A percentile compares a stretch with the other conserved stretches of the same genome.
Conservation (phyloP, 768 basidiomycete species). For the Auriscalpium vulgare region DNA sequence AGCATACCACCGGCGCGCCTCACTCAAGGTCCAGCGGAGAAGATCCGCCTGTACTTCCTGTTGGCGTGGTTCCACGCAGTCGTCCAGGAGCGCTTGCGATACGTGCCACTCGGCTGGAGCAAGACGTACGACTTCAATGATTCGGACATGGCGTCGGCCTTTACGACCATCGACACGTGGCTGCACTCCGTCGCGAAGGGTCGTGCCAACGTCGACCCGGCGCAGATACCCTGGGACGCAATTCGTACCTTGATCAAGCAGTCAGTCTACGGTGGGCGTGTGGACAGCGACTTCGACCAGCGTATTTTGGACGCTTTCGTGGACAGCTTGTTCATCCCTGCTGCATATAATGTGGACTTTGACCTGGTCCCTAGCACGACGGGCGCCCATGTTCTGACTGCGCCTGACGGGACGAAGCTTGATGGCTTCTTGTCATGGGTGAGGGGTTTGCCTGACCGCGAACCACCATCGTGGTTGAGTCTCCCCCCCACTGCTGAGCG, state of each 20-base stretch:
- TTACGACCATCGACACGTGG: slow-evolving; percentile 90
- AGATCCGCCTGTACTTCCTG: slow-evolving; percentile 88
- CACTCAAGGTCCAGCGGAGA: slow-evolving; percentile 84
- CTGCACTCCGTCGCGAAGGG: slow-evolving; percentile 75
- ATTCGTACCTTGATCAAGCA: slow-evolving; percentile 91
- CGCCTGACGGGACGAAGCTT: slow-evolving; percentile 89
- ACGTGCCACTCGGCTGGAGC: slow-evolving; percentile 94
- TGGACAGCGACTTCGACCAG: slow-evolving; percentile 96
- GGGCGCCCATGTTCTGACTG: slow-evolving; percentile 48
- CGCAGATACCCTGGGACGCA: slow-evolving; percentile 90
- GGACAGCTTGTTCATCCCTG: slow-evolving; percentile 77
- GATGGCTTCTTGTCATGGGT: slow-evolving; percentile 92
- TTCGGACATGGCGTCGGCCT: slow-evolving; percentile 92
- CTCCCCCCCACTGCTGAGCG: slow-evolving; percentile 89
- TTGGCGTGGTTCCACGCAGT: slow-evolving; percentile 99
- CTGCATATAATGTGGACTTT: slow-evolving; percentile 92
- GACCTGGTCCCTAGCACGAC: slow-evolving; percentile 65
- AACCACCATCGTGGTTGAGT: slow-evolving; percentile 92
- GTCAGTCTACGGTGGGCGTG: slow-evolving; percentile 89
- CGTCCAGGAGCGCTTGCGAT: slow-evolving; percentile 93
- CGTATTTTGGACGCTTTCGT: slow-evolving; percentile 89
- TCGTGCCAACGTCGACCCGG: slow-evolving; percentile 86
- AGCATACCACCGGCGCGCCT: slow-evolving; percentile 66
- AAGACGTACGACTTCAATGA: slow-evolving; percentile 98
- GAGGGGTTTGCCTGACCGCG: slow-evolving; percentile 79